Percentiles rank a stretch among this genome's conserved stretches.
Evolutionary conservation across 345 rosid genomes (phyloP).

Genomic region (Ceriops zippeliana): DNA sequence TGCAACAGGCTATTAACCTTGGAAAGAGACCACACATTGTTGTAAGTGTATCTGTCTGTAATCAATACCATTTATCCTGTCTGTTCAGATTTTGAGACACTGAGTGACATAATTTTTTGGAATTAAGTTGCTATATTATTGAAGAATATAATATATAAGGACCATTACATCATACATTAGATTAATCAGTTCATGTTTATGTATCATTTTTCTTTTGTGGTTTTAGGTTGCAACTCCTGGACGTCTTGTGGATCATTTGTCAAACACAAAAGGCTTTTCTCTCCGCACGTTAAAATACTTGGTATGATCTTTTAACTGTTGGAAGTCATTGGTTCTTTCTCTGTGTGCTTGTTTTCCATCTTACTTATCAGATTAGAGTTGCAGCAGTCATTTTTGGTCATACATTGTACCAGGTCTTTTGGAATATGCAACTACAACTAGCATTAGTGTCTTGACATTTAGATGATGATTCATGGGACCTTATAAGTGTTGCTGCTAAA

Average conservation of each 20-base stretch:
- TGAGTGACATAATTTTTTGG: background rate
- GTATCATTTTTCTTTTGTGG: constrained; percentile 10
- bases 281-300: constrained; percentile 70
- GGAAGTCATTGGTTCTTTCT: background rate
- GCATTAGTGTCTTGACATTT: too few species aligned
- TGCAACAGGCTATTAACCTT: constrained; percentile 72
- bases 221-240: constrained; percentile 92
- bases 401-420: too few species aligned
- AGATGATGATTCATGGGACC: too few species aligned
- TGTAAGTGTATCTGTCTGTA: constrained; percentile 37
- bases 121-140: background rate
- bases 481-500: too few species aligned
- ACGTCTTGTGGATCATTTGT: constrained; percentile 81
- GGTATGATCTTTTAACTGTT: constrained; percentile 40
- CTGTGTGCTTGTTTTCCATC: background rate
- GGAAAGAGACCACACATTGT: constrained; percentile 83
- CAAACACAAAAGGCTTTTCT: constrained; percentile 87
- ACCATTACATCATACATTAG: too few species aligned
- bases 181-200: background rate
- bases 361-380: background rate
- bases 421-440: too few species aligned
- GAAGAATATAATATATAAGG: constrained; percentile 3
- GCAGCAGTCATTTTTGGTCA: too few species aligned
- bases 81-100: background rate
- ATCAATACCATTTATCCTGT: background rate